These are phyloP conservation scores for Lepidium didymum DNA, from an alignment of 345 rosid genomes.

Conservation along the genomic window DNA sequence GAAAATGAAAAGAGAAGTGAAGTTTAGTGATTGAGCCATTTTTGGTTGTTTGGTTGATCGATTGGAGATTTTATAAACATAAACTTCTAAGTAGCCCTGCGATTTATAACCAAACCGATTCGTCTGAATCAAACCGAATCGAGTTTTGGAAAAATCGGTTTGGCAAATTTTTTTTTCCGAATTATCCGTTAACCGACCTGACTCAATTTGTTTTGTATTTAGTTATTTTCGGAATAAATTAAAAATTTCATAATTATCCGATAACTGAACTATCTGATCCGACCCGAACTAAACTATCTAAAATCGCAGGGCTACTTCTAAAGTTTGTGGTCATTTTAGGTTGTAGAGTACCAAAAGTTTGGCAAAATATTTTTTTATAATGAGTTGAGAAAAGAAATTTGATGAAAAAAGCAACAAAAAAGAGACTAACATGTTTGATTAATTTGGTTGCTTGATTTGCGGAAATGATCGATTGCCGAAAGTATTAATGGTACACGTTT, in stretches of 20 bases:
- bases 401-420: background rate
- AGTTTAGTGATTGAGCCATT: constrained; percentile 17
- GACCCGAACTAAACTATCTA: no score
- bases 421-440: background rate
- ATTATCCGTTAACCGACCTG: no score
- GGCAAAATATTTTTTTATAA: background rate
- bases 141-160: no score
- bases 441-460: constrained; percentile 13
- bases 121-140: no score
- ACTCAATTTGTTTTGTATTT: no score
- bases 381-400: background rate
- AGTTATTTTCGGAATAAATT: no score
- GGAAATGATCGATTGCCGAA: constrained; percentile 21
- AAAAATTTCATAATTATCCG: no score
- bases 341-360: background rate
- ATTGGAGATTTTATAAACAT: background rate
- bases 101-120: no score
- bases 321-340: background rate
- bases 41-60: background rate
- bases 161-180: no score
- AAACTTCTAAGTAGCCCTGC: no score
- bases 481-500: background rate
- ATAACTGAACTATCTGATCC: no score
- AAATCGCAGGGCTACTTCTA: no score
- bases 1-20: background rate